Conservation (phyloP, 306 rosid genomes). For the Vicia sativa region DNA sequence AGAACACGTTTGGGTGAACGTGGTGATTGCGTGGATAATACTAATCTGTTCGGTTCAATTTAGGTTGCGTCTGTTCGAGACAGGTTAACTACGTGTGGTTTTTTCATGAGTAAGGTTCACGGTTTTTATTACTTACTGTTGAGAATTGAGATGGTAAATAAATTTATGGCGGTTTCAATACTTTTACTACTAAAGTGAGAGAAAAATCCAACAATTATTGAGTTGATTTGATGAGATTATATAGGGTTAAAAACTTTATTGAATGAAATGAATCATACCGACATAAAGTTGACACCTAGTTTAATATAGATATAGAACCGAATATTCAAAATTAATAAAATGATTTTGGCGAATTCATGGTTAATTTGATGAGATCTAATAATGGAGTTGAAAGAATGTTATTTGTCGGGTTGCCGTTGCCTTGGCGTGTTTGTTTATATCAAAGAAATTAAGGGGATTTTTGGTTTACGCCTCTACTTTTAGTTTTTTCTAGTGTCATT, state of each 20-base stretch:
- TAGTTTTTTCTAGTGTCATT: background rate
- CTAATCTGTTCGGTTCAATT: background rate
- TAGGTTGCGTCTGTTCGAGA: conserved; percentile 11
- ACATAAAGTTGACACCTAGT: background rate
- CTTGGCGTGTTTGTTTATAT: conserved; percentile 24
- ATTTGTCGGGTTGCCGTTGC: conserved; percentile 6
- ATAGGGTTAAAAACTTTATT: background rate
- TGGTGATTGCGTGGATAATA: conserved; percentile 1
- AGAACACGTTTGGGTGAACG: conserved; percentile 35
- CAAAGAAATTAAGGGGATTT: conserved; percentile 8
- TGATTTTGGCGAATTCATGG: too few relatives aligned
- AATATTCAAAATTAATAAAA: too few relatives aligned
- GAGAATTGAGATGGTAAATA: background rate
- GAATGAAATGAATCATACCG: background rate
- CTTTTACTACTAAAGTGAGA: too few relatives aligned
- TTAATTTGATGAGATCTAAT: background rate
- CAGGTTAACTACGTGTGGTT: background rate
- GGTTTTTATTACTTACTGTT: background rate
- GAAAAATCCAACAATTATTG: background rate
- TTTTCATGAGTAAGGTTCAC: background rate
- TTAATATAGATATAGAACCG: too few relatives aligned
- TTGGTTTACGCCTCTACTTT: background rate
- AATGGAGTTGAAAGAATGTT: background rate
- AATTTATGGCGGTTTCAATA: background rate
- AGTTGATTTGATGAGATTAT: background rate